Percentiles rank a stretch among this genome's conserved stretches.
These are phyloP conservation scores for Amphicarpaea edgeworthii DNA, from an alignment of 306 rosid species.

Conservation along the genomic window DNA sequence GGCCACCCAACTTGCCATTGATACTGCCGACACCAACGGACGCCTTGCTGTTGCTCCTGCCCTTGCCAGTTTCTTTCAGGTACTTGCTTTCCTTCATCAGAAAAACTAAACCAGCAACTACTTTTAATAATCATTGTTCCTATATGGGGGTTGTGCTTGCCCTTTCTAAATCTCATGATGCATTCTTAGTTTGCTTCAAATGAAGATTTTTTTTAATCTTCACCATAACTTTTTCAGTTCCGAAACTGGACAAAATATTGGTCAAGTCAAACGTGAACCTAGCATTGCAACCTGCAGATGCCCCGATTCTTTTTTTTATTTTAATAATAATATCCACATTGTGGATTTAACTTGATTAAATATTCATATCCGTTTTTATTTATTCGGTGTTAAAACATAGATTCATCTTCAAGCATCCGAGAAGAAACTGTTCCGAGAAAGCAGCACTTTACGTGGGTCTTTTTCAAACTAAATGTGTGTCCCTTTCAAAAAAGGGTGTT, in stretches of 20 bases:
- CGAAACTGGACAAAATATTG: conserved; percentile 57
- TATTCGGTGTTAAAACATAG: too few species aligned
- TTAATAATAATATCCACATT: not conserved
- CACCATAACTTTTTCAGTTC: conserved; percentile 45
- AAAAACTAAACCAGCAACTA: too few species aligned
- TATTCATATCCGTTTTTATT: not conserved
- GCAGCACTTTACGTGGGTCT: conserved; percentile 59
- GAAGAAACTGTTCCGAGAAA: conserved; percentile 54
- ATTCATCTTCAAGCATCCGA: conserved; percentile 58
- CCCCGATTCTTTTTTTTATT: conserved; percentile 41
- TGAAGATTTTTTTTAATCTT: conserved; percentile 32
- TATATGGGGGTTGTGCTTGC: too few species aligned
- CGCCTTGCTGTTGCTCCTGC: conserved; percentile 77
- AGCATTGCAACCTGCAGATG: conserved; percentile 53
- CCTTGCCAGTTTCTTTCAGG: conserved; percentile 79
- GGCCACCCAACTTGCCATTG: conserved; percentile 76
- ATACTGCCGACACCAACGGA: conserved; percentile 63
- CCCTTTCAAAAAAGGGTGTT: conserved; percentile 58
- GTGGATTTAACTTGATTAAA: not conserved
- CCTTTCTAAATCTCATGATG: too few species aligned
- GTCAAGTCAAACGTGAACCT: conserved; percentile 57
- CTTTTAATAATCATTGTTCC: too few species aligned
- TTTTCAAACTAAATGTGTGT: conserved; percentile 55
- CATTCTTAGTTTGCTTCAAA: conserved; percentile 12
- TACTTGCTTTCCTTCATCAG: not conserved